Conservation (phyloP, 768 basidiomycete species). For the Serendipita sp. region DNA sequence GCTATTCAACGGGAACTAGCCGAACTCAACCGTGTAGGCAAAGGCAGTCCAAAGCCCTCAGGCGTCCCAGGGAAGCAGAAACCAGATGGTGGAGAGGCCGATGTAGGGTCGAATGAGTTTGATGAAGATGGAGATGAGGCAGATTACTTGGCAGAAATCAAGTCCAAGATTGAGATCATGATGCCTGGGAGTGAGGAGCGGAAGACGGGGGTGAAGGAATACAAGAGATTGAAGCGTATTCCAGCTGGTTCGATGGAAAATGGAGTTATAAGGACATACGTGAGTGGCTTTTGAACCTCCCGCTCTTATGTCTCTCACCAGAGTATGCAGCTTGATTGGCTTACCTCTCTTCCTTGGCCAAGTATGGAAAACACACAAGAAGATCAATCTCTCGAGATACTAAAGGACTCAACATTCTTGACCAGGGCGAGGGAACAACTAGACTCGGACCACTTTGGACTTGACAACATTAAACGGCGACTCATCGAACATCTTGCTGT, state of each 20-base stretch:
- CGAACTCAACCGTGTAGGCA: slow-evolving; percentile 26
- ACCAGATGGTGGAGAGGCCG: slow-evolving; percentile 13
- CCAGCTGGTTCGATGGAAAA: slow-evolving; percentile 81
- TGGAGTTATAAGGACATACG: slow-evolving; percentile 73
- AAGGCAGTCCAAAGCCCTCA: slow-evolving; percentile 11
- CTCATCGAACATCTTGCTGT: slow-evolving; percentile 86
- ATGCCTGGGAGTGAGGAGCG: slow-evolving; percentile 60
- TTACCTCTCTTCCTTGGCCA: slow-evolving; percentile 68
- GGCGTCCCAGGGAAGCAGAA: slow-evolving; percentile 11
- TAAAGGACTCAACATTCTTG: slow-evolving; percentile 46
- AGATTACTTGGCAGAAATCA: slow-evolving; percentile 60
- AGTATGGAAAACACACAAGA: neutral
- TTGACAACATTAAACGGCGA: slow-evolving; percentile 84
- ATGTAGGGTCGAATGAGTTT: slow-evolving; percentile 29
- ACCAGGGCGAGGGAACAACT: slow-evolving; percentile 58
- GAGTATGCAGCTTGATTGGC: slow-evolving; percentile 63
- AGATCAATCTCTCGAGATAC: slow-evolving; percentile 17
- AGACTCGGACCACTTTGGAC: slow-evolving; percentile 80
- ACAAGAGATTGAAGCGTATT: slow-evolving; percentile 71
- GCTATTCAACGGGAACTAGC: slow-evolving; percentile 66
- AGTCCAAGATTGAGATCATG: slow-evolving; percentile 58
- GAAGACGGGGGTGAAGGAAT: slow-evolving; percentile 67
- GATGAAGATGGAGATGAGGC: slow-evolving; percentile 70
- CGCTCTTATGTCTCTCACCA: slow-evolving; percentile 12
- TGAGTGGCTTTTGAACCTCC: slow-evolving; percentile 21